Conservation (phyloP, 257 asterid species). For the Salvia splendens region DNA sequence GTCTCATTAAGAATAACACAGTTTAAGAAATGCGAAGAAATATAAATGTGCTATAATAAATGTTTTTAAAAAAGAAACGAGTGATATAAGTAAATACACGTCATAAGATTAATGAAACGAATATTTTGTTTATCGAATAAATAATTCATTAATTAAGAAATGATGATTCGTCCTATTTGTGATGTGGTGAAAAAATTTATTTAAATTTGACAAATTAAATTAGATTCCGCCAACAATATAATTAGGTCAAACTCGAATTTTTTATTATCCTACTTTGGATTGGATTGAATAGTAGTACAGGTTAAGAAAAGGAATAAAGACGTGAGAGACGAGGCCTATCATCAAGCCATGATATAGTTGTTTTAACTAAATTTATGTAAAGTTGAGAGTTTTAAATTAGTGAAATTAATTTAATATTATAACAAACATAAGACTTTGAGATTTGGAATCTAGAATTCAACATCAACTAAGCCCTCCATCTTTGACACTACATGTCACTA, state of each 20-base stretch:
- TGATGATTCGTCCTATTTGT: too few relatives aligned
- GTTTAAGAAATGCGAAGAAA: too few relatives aligned
- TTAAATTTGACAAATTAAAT: neutral
- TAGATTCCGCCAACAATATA: neutral
- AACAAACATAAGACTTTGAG: neutral
- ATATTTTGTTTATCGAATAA: too few relatives aligned
- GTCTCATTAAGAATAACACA: too few relatives aligned
- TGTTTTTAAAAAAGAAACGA: too few relatives aligned
- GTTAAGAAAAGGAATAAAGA: neutral
- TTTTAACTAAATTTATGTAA: neutral
- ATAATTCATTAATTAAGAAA: too few relatives aligned
- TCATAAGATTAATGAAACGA: too few relatives aligned
- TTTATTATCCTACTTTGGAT: too few relatives aligned
- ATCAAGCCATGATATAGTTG: neutral
- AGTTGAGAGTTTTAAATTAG: neutral
- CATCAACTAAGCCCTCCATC: conserved; percentile 11
- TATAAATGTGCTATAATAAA: too few relatives aligned
- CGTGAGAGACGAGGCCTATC: too few relatives aligned
- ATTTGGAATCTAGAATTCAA: neutral
- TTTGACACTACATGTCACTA: neutral
- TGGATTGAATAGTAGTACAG: neutral
- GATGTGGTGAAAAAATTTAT: neutral
- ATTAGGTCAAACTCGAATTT: neutral
- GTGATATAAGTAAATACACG: too few relatives aligned
- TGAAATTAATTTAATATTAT: neutral